Conservation (phyloP, 176 grass and related monocot species). For the Oryza glaberrima region DNA sequence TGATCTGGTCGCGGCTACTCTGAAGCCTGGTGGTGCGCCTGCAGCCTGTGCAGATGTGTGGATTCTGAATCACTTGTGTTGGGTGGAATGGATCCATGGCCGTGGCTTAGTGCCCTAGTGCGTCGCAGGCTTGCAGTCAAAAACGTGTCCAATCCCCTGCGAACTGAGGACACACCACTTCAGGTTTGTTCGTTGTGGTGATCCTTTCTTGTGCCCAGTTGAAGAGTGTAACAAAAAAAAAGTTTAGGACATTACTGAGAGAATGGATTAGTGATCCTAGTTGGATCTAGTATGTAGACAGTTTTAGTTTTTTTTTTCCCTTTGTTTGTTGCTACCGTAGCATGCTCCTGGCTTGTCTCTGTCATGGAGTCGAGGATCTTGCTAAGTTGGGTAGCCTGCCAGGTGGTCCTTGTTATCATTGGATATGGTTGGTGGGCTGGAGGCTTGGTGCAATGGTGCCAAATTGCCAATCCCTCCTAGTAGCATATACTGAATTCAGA, state of each 20-base stretch:
- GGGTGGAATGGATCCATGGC: slow-evolving; percentile 26
- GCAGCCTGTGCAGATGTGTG: slow-evolving; percentile 6
- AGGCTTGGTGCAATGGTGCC: neutral
- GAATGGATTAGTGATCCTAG: neutral
- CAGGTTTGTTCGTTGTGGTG: neutral
- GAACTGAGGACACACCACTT: neutral
- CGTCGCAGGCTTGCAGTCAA: slow-evolving; percentile 38
- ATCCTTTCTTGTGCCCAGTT: neutral
- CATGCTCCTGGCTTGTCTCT: neutral
- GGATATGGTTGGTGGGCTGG: neutral
- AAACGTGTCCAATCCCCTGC: slow-evolving; percentile 3
- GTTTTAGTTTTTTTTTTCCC: neutral
- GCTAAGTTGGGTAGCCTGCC: neutral
- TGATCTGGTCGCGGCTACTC: slow-evolving; percentile 2
- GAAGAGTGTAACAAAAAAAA: neutral
- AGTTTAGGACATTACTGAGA: neutral
- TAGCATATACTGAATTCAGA: neutral
- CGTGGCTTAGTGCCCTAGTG: slow-evolving; percentile 11
- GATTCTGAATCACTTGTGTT: neutral
- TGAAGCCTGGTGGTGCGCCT: slow-evolving; percentile 19
- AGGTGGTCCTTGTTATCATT: neutral
- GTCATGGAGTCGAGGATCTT: slow-evolving; percentile 4
- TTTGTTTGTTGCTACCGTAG: neutral
- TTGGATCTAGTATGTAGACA: neutral
- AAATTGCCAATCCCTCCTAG: neutral